phyloP scores from a whole-genome alignment of 805 yeast genomes.

The Candida nanaspora region DNA sequence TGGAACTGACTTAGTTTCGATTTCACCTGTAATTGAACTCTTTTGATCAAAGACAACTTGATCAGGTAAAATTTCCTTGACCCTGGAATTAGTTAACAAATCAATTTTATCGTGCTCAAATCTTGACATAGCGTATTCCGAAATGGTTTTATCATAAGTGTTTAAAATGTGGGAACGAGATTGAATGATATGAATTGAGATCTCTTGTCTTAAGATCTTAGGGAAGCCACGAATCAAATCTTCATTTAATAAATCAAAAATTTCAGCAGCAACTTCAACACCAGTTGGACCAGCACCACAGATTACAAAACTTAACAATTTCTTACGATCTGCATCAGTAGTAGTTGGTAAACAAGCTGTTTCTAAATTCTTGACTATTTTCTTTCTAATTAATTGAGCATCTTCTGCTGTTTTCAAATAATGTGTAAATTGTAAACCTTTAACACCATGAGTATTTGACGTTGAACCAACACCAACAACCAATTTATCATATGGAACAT shows the following conservation, averaged over 20 bases:
- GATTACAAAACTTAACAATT: slow-evolving; percentile 53
- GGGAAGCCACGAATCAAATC: slow-evolving; percentile 55
- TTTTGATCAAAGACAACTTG: slow-evolving; percentile 52
- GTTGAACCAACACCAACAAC: slow-evolving; percentile 66
- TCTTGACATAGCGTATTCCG: slow-evolving; percentile 57
- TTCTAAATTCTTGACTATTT: slow-evolving; percentile 50
- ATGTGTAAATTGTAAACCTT: slow-evolving; percentile 55
- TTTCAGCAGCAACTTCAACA: slow-evolving; percentile 68
- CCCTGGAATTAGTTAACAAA: slow-evolving; percentile 58
- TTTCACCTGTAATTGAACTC: slow-evolving; percentile 37
- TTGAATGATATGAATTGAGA: slow-evolving; percentile 63
- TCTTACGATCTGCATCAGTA: slow-evolving; percentile 53
- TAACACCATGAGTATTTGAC: slow-evolving; percentile 64
- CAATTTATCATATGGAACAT: slow-evolving; percentile 65
- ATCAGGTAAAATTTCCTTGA: slow-evolving; percentile 47
- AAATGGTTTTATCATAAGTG: slow-evolving; percentile 59
- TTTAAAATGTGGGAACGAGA: slow-evolving; percentile 61
- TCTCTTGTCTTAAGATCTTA: slow-evolving; percentile 50
- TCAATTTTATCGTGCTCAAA: slow-evolving; percentile 58
- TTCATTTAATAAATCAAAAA: slow-evolving; percentile 58
- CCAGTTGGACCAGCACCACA: slow-evolving; percentile 79
- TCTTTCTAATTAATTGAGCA: slow-evolving; percentile 47
- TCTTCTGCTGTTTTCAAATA: slow-evolving; percentile 63
- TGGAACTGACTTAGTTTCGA: slow-evolving; percentile 42
- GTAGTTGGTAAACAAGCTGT: slow-evolving; percentile 61